A percentile compares a stretch with the other conserved stretches of the same genome.
phyloP scores from a whole-genome alignment of 345 rosid genomes.

The Melaleuca alternifolia region DNA sequence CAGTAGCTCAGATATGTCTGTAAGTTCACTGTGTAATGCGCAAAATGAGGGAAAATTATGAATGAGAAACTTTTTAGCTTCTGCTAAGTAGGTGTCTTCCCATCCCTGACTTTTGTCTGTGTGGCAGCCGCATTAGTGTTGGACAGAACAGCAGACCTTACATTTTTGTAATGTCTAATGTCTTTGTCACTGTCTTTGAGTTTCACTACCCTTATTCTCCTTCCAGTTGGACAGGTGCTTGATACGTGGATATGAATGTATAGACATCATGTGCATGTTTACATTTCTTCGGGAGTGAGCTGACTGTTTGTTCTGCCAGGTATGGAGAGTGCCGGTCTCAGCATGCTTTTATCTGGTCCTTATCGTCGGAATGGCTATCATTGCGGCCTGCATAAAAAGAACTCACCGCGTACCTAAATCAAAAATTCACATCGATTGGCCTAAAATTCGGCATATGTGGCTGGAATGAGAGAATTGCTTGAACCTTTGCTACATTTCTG shows the following conservation, averaged over 20 bases:
- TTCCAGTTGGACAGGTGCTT: not conserved
- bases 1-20: not conserved
- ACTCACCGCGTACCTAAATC: not conserved
- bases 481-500: not conserved
- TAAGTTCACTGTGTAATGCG: not conserved
- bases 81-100: not conserved
- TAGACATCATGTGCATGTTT: not conserved
- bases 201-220: not conserved
- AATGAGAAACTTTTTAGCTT: not conserved
- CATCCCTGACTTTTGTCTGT: not conserved
- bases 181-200: not conserved
- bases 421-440: conserved; percentile 25
- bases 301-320: conserved; percentile 12
- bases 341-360: not conserved
- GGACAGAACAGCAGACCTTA: not conserved
- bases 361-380: conserved; percentile 4
- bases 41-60: not conserved
- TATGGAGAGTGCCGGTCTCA: not conserved
- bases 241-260: not conserved
- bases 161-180: not conserved
- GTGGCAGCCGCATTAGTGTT: not conserved
- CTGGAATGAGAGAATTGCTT: not conserved
- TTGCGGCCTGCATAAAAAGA: not conserved
- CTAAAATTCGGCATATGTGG: conserved; percentile 36
- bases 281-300: not conserved